Evolutionary conservation across 2,329 filamentous ascomycete species (phyloP).

Genomic region (Paecilomyces sp.): DNA sequence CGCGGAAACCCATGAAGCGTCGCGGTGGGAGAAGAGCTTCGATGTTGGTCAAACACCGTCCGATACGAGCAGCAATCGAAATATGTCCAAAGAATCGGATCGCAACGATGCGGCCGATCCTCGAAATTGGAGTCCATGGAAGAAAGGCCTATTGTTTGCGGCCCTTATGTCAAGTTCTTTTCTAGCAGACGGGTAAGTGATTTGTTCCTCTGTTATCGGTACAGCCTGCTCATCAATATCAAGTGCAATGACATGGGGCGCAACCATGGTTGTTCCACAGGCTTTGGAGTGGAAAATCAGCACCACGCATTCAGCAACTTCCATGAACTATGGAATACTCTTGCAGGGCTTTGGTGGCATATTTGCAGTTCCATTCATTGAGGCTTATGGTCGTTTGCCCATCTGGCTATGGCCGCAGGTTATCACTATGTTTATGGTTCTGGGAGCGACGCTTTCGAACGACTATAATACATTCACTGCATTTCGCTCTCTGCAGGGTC

Average conservation of each 20-base stretch:
- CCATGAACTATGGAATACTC: constrained; percentile 33
- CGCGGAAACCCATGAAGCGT: not conserved
- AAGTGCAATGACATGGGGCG: constrained; percentile 34
- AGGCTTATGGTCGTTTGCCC: constrained; percentile 36
- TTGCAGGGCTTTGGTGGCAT: constrained; percentile 32
- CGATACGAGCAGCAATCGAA: constrained; percentile 10
- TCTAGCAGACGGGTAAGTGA: constrained; percentile 26
- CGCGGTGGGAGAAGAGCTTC: not conserved
- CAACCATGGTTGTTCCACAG: constrained; percentile 31
- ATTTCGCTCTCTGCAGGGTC: constrained; percentile 30
- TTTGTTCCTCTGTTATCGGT: not conserved
- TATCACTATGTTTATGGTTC: constrained; percentile 30
- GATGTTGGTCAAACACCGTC: not conserved
- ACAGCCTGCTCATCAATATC: not conserved
- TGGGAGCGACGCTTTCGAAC: constrained; percentile 32
- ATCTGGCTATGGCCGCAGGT: constrained; percentile 37
- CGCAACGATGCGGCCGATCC: constrained; percentile 17
- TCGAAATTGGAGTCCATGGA: constrained; percentile 19
- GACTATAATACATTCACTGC: constrained; percentile 33
- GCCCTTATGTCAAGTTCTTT: constrained; percentile 29
- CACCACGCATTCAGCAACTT: constrained; percentile 26
- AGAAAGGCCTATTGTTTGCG: constrained; percentile 24
- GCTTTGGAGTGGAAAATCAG: constrained; percentile 28
- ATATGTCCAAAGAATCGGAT: constrained; percentile 10
- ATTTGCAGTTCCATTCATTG: constrained; percentile 30